These are phyloP conservation scores for Pinus albicaulis DNA, from an alignment of 75 land plant species.

Conservation along the genomic window DNA sequence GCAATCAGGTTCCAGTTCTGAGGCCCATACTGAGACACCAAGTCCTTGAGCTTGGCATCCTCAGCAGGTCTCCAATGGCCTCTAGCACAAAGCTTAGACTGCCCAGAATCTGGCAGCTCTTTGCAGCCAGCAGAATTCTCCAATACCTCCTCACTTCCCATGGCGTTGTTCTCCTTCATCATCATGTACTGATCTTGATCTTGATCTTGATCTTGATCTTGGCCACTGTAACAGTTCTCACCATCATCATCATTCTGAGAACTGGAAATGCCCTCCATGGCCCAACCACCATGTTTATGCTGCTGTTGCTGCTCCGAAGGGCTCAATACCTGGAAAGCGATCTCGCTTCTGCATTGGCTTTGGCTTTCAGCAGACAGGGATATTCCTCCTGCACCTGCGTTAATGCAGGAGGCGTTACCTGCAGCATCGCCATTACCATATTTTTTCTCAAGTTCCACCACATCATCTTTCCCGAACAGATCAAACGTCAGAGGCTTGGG, in stretches of 20 bases:
- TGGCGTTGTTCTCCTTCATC: not conserved
- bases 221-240: not conserved
- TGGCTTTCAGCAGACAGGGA: conserved; percentile 4
- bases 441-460: no score
- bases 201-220: no score
- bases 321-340: conserved; percentile 8
- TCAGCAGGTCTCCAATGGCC: conserved; percentile 72
- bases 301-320: not conserved
- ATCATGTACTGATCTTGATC: not conserved
- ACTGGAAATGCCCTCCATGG: not conserved
- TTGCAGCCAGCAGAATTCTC: conserved; percentile 17
- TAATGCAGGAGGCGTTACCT: no score
- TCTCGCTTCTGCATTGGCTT: conserved; percentile 7
- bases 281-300: not conserved
- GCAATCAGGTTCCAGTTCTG: conserved; percentile 82
- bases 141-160: conserved; percentile 1
- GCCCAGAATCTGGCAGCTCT: conserved; percentile 24
- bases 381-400: not conserved
- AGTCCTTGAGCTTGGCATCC: conserved; percentile 63
- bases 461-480: no score
- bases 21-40: conserved; percentile 58
- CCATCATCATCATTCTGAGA: not conserved
- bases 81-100: conserved; percentile 56
- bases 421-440: no score
- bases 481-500: no score